Base-by-base conservation (phyloP, 495 filamentous ascomycete species). In the Cercophora sp. region DNA sequence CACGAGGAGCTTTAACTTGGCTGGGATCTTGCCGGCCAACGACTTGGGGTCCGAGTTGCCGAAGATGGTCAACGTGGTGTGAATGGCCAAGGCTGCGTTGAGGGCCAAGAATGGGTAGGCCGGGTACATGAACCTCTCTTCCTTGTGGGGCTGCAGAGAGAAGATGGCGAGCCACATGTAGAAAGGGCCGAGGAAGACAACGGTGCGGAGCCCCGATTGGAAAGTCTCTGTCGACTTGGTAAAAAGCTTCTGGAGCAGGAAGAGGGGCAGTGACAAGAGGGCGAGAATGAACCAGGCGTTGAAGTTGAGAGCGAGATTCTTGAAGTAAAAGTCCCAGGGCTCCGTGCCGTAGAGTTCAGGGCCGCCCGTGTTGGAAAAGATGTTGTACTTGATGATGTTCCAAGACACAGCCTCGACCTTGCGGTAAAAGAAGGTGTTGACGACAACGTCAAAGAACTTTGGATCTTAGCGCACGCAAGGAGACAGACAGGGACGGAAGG, bases 111-210 rank as follows among this genome's bases (percentile, higher is more conserved):
- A 86, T 8, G 94, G 93, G 65, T 99, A 99, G 19, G 85, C 85
- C 0, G 92, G 92, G 67, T 95, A 97, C 91, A 99, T 97, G 73
- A 99, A 99, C 6, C 94, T 78, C 64, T 99, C 94, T 68, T 99
- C 94, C 61, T 99, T 99, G 76, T 99, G 94, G 16, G 93, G 85
- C 63, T 97, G 93, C 8, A 85, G 64, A 3, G 89, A 88, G 70
- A 99, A 96, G 48, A 97, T 92, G 5, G 67, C 81, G 20, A 97
- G 79, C 94, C 94, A 99, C 66, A 96, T 79, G 65, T 96, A 97
- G 69, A 96, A 92, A 0, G 94, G 92, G 1, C 83, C 69, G 42
- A 87, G 71, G 59, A 92, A 85, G 25, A 89, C 80, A 40, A 92
- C 56, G n/a, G 83, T 87, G 23, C 89, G 83, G 27, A 91, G 71